A percentile compares a stretch with the other conserved stretches of the same genome.
Evolutionary conservation across 257 asterid species (phyloP).

Genomic region (Striga asiatica): DNA sequence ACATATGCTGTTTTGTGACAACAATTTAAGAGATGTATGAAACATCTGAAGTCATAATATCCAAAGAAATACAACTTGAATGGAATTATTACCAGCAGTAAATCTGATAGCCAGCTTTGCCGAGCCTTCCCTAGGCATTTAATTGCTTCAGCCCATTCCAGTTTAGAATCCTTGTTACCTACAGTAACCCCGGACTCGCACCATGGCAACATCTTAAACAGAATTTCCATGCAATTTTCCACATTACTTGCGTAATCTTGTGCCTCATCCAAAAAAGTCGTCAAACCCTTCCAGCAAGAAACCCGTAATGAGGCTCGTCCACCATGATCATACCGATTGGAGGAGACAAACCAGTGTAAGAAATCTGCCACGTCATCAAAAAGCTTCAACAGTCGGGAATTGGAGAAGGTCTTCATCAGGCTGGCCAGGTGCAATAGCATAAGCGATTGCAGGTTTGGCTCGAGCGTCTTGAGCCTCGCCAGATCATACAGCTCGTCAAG

Average conservation of each 20-base stretch:
- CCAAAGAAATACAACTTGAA: not conserved
- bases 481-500: constrained; percentile 71
- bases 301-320: constrained; percentile 44
- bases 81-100: constrained; percentile 50
- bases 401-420: constrained; percentile 59
- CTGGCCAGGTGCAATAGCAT: constrained; percentile 60
- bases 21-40: too few relatives aligned
- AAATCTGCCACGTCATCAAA: constrained; percentile 61
- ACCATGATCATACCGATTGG: constrained; percentile 34
- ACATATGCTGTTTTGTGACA: too few relatives aligned
- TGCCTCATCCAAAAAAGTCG: constrained; percentile 40
- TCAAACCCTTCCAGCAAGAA: constrained; percentile 91
- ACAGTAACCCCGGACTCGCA: constrained; percentile 22
- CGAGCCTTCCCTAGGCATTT: constrained; percentile 71
- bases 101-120: constrained; percentile 56
- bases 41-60: not conserved
- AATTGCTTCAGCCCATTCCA: constrained; percentile 83
- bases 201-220: constrained; percentile 52
- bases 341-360: constrained; percentile 35
- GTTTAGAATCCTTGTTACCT: constrained; percentile 18
- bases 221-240: constrained; percentile 66
- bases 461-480: constrained; percentile 72
- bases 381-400: constrained; percentile 56
- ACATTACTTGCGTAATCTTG: constrained; percentile 35
- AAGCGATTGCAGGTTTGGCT: constrained; percentile 62